Conservation (phyloP, 805 yeast genomes). For the Candida sonorensis region DNA sequence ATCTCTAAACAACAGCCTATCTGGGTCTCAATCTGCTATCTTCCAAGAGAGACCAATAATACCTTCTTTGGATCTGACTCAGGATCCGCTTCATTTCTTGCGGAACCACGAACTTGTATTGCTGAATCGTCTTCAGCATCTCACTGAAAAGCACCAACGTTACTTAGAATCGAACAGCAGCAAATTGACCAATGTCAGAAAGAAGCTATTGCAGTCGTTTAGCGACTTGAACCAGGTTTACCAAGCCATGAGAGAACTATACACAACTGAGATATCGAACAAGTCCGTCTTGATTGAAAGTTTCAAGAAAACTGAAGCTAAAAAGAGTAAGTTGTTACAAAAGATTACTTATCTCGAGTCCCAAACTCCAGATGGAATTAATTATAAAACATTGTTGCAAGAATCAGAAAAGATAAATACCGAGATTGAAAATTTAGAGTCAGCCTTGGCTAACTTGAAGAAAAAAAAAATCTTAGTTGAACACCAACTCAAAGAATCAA, state of each 20-base stretch:
- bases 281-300: conserved; percentile 22
- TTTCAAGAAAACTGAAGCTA: conserved; percentile 36
- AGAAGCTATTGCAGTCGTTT: conserved; percentile 23
- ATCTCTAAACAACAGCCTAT: no score
- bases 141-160: conserved; percentile 21
- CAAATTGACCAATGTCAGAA: conserved; percentile 25
- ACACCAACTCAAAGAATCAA: conserved; percentile 36
- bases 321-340: conserved; percentile 27
- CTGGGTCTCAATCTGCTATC: conserved; percentile 1
- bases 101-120: conserved; percentile 25
- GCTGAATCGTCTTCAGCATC: conserved; percentile 18
- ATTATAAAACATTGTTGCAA: conserved; percentile 29
- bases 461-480: conserved; percentile 28
- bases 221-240: conserved; percentile 34
- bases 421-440: conserved; percentile 35
- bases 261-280: conserved; percentile 30
- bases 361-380: conserved; percentile 35
- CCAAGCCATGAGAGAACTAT: conserved; percentile 40
- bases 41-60: conserved; percentile 7
- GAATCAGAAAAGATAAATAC: conserved; percentile 28
- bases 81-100: conserved; percentile 29
- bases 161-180: conserved; percentile 30
- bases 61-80: conserved; percentile 16
- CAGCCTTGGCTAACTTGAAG: conserved; percentile 26
- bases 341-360: conserved; percentile 34